Conservation (phyloP, 1,284 basidiomycete species). For the Pascua sp. region DNA sequence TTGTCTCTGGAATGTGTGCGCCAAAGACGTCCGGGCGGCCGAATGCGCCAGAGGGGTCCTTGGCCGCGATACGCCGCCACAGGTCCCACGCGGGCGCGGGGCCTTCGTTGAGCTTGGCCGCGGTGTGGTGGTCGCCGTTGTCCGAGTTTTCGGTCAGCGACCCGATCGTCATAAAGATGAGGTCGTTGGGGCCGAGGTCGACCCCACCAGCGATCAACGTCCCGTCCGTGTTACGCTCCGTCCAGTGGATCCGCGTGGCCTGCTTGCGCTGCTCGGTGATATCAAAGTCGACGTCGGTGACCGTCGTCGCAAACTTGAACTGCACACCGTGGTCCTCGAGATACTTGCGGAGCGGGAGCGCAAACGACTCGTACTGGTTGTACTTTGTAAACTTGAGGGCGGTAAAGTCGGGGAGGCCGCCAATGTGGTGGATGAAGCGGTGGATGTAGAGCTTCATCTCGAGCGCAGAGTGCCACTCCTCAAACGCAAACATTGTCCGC, state of each 20-base stretch:
- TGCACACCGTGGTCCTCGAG: constrained; percentile 1
- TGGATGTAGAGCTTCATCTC: constrained; percentile 7
- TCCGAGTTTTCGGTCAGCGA: constrained; percentile 4
- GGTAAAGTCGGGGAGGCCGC: not conserved
- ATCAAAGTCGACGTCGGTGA: constrained; percentile 1
- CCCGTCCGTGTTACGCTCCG: not conserved
- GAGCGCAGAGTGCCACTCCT: constrained; percentile 1
- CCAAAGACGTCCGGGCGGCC: constrained; percentile 3
- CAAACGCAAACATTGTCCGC: constrained; percentile 3
- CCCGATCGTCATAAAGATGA: constrained; percentile 3
- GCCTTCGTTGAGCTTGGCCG: not conserved
- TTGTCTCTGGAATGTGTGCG: constrained; percentile 1
- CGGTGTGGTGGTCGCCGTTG: constrained; percentile 1
- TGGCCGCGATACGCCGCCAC: constrained; percentile 1
- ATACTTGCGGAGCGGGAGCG: not conserved
- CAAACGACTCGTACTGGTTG: constrained; percentile 8
- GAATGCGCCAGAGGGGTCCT: not conserved
- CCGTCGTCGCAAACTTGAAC: not conserved
- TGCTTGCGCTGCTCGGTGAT: not conserved
- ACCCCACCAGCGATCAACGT: not conserved
- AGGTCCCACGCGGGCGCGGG: constrained; percentile 5
- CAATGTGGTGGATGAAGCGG: constrained; percentile 5
- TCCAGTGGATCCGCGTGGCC: not conserved
- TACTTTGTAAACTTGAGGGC: constrained; percentile 3
- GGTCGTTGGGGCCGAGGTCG: not conserved